A percentile compares a stretch with the other conserved stretches of the same genome.
These are phyloP conservation scores for Neurospora sp. DNA, from an alignment of 495 filamentous ascomycete genomes.

Conservation along the genomic window DNA sequence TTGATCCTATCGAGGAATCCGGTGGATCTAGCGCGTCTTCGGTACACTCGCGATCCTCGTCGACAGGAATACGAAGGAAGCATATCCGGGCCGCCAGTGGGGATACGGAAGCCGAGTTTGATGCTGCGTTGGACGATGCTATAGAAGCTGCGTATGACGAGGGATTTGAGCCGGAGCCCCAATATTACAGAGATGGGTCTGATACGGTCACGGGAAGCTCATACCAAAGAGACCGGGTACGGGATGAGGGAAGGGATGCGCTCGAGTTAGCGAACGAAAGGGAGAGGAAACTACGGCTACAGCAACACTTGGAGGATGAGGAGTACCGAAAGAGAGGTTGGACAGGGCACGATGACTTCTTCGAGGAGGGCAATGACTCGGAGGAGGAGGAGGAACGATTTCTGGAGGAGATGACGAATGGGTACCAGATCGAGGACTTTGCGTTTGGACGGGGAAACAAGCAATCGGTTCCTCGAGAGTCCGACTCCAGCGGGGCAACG, in stretches of 20 bases:
- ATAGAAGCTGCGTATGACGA: slow-evolving; percentile 96
- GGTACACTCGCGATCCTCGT: slow-evolving; percentile 70
- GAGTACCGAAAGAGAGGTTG: slow-evolving; percentile 25
- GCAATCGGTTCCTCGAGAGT: slow-evolving; percentile 73
- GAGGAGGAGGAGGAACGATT: slow-evolving; percentile 89
- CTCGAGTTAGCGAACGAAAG: slow-evolving; percentile 50
- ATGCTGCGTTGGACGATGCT: slow-evolving; percentile 89
- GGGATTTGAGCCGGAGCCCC: slow-evolving; percentile 62
- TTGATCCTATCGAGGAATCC: slow-evolving; percentile 95
- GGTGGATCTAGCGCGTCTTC: slow-evolving; percentile 71
- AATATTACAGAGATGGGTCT: slow-evolving; percentile 35
- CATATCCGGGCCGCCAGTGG: slow-evolving; percentile 57
- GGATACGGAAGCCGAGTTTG: slow-evolving; percentile 84
- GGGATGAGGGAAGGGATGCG: slow-evolving; percentile 69
- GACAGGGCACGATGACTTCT: slow-evolving; percentile 23
- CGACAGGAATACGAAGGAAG: slow-evolving; percentile 54
- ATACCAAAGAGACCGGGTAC: slow-evolving; percentile 57
- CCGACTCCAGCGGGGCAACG: slow-evolving; percentile 77
- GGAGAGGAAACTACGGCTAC: slow-evolving; percentile 32
- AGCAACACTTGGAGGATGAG: slow-evolving; percentile 25
- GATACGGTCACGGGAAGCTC: slow-evolving; percentile 32
- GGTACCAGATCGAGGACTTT: slow-evolving; percentile 81
- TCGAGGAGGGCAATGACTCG: slow-evolving; percentile 68
- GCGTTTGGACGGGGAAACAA: slow-evolving; percentile 66
- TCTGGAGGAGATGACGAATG: slow-evolving; percentile 84